These are phyloP conservation scores for Pseudogymnoascus sp. DNA, from an alignment of 2,329 filamentous ascomycete species.

Conservation along the genomic window DNA sequence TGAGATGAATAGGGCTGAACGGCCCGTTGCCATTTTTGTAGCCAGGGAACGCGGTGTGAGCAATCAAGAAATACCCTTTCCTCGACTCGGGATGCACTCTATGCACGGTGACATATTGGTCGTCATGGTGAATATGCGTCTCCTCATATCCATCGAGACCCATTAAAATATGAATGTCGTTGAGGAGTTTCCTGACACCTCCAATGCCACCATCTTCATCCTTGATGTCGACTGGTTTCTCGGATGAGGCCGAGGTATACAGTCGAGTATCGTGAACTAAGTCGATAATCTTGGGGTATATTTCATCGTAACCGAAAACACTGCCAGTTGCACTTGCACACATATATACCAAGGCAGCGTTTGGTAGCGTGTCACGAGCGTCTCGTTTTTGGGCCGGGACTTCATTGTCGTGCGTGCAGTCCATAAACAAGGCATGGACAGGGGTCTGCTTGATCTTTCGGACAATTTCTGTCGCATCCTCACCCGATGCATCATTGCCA, in stretches of 20 bases:
- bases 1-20: slow-evolving; percentile 70
- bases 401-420: slow-evolving; percentile 98
- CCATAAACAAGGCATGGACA: slow-evolving; percentile 94
- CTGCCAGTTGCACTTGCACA: slow-evolving; percentile 90
- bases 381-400: slow-evolving; percentile 91
- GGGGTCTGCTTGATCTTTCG: slow-evolving; percentile 78
- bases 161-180: slow-evolving; percentile 92
- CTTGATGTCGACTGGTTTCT: slow-evolving; percentile 51
- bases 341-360: slow-evolving; percentile 90
- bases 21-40: slow-evolving; percentile 77
- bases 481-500: slow-evolving; percentile 40
- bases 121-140: slow-evolving; percentile 93
- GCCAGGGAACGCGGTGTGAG: slow-evolving; percentile 90
- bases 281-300: slow-evolving; percentile 89
- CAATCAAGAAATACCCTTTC: slow-evolving; percentile 91
- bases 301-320: slow-evolving; percentile 96
- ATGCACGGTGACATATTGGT: slow-evolving; percentile 93
- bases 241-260: slow-evolving; percentile 72
- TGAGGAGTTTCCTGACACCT: slow-evolving; percentile 82
- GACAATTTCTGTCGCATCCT: slow-evolving; percentile 51
- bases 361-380: slow-evolving; percentile 86
- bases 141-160: slow-evolving; percentile 90
- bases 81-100: slow-evolving; percentile 85
- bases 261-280: slow-evolving; percentile 80
- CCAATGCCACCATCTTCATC: slow-evolving; percentile 78